phyloP scores from a whole-genome alignment of 768 basidiomycete genomes.

The Rhodosporidiobolus sp. region DNA sequence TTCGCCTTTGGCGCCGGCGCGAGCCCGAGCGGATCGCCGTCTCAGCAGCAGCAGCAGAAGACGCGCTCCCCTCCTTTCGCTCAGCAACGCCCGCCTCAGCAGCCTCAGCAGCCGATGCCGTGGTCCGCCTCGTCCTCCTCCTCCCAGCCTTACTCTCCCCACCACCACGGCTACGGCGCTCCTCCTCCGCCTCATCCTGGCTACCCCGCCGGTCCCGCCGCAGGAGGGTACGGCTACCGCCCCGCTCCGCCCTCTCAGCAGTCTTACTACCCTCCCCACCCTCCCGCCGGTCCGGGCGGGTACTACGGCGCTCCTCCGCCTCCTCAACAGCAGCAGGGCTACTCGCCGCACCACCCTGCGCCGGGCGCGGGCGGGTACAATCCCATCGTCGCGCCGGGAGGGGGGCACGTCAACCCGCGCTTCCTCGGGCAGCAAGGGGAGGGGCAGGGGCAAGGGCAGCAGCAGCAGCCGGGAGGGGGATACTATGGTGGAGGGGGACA shows the following conservation, averaged over 20 bases:
- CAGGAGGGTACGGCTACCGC: background rate
- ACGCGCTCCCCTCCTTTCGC: background rate
- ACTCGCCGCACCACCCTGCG: constrained; percentile 1
- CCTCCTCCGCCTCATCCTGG: background rate
- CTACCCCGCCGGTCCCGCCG: background rate
- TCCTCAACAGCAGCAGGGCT: background rate
- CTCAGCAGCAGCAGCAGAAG: background rate
- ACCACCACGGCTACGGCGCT: background rate
- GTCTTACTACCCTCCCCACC: background rate
- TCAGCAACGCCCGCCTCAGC: background rate
- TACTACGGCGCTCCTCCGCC: background rate
- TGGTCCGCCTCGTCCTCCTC: background rate
- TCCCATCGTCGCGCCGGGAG: constrained; percentile 8
- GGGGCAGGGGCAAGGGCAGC: background rate
- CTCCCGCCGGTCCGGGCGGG: background rate
- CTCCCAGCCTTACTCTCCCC: background rate
- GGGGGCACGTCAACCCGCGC: constrained; percentile 34
- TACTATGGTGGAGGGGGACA: background rate
- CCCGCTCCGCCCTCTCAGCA: background rate
- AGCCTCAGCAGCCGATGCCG: background rate
- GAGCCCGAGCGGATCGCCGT: background rate
- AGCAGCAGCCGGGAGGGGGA: background rate
- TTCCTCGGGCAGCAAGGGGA: constrained; percentile 25
- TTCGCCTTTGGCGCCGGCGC: background rate
- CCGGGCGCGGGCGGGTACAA: background rate